Conservation (phyloP, 257 asterid genomes). For the Solanum habrochaites region DNA sequence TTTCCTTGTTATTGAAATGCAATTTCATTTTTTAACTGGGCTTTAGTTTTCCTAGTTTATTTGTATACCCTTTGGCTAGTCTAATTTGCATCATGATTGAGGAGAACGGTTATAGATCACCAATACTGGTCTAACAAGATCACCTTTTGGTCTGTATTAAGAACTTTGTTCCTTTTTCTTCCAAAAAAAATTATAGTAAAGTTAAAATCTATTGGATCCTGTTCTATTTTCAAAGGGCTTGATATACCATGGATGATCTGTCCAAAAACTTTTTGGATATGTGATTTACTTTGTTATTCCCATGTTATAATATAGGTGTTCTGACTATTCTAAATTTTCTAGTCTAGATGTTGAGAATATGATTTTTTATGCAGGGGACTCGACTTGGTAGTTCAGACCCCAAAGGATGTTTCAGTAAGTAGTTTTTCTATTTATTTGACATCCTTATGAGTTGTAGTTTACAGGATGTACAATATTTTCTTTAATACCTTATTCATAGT, state of each 20-base stretch:
- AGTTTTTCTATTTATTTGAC: constrained; percentile 7
- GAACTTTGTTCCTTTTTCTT: not conserved
- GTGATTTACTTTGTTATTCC: not conserved
- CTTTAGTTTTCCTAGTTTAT: not conserved
- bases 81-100: not conserved
- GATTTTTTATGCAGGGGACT: constrained; percentile 65
- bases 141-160: not conserved
- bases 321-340: not conserved
- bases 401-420: constrained; percentile 98
- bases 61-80: not conserved
- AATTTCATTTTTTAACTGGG: not conserved
- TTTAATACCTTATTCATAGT: not conserved
- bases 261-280: not conserved
- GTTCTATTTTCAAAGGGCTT: not conserved
- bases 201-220: not conserved
- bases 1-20: not conserved
- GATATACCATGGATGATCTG: not conserved
- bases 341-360: not conserved
- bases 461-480: not conserved
- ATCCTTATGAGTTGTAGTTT: not conserved
- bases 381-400: constrained; percentile 99
- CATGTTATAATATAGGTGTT: not conserved
- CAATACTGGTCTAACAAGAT: not conserved
- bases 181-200: not conserved
- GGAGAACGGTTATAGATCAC: not conserved